These are phyloP conservation scores for Chlorella sp. DNA, from an alignment of 139 green algal species.

Conservation along the genomic window DNA sequence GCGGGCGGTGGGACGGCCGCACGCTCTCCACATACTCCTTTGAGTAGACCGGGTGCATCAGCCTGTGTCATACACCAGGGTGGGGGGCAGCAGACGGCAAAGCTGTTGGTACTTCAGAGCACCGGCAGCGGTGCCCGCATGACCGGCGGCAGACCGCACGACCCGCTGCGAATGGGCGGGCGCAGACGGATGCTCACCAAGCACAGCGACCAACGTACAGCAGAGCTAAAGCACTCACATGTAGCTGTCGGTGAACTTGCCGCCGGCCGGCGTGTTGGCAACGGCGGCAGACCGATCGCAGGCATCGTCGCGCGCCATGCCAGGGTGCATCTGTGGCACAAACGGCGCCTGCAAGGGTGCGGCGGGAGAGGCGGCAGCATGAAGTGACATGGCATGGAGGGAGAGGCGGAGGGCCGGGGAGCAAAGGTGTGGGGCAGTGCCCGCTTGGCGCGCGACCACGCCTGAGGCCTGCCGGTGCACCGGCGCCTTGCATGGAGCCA, in stretches of 20 bases:
- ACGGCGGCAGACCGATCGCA: not conserved
- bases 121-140: no score
- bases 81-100: not conserved
- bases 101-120: no score
- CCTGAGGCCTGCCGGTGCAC: no score
- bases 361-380: not conserved
- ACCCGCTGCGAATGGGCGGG: no score
- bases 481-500: no score
- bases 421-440: not conserved
- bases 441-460: not conserved
- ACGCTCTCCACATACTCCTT: conserved; percentile 73
- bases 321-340: not conserved
- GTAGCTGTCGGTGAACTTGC: conserved; percentile 4
- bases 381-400: not conserved
- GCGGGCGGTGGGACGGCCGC: conserved; percentile 57
- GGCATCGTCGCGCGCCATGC: conserved; percentile 1
- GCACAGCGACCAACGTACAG: no score
- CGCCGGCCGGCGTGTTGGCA: not conserved
- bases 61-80: conserved; percentile 6
- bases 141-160: no score
- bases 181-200: no score
- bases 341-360: not conserved
- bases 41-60: conserved; percentile 73
- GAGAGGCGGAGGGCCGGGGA: not conserved
- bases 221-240: no score